phyloP scores from a whole-genome alignment of 441 rosid species.

The Flueggea neowawraea region DNA sequence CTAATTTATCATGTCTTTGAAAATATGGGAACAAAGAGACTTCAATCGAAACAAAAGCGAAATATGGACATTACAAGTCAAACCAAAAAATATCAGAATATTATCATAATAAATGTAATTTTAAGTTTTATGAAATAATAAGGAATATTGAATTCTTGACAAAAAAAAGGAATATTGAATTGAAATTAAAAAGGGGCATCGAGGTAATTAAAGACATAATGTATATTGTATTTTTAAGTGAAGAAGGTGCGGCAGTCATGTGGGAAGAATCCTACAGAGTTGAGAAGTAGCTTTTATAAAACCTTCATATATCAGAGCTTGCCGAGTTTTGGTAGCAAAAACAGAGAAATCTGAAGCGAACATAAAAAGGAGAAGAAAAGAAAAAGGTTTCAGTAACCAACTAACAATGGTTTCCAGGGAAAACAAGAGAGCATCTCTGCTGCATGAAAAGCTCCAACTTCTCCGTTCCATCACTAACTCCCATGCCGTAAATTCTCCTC shows the following conservation, averaged over 20 bases:
- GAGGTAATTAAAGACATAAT: constrained; percentile 24
- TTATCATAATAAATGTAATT: no score
- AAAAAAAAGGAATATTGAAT: no score
- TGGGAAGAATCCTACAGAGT: constrained; percentile 32
- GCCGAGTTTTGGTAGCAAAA: constrained; percentile 18
- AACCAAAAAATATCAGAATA: no score
- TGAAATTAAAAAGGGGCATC: constrained; percentile 31
- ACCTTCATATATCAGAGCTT: constrained; percentile 29
- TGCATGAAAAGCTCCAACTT: constrained; percentile 39
- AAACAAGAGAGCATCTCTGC: constrained; percentile 34
- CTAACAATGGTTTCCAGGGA: constrained; percentile 39
- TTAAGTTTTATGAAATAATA: no score
- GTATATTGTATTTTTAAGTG: constrained; percentile 22
- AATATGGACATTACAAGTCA: no score
- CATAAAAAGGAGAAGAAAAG: constrained; percentile 1
- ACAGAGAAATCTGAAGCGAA: constrained; percentile 5
- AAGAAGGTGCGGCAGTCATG: constrained; percentile 49
- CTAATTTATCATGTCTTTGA: no score
- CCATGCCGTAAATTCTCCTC: constrained; percentile 33
- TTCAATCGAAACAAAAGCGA: no score
- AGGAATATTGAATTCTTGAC: no score
- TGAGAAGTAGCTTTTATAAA: constrained; percentile 18
- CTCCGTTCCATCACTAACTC: constrained; percentile 58
- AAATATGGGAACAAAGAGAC: no score
- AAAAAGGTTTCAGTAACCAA: background rate